Percentiles rank a stretch among this genome's conserved stretches.
These are phyloP conservation scores for Gleditsia sinensis DNA, from an alignment of 306 rosid species.

Conservation along the genomic window DNA sequence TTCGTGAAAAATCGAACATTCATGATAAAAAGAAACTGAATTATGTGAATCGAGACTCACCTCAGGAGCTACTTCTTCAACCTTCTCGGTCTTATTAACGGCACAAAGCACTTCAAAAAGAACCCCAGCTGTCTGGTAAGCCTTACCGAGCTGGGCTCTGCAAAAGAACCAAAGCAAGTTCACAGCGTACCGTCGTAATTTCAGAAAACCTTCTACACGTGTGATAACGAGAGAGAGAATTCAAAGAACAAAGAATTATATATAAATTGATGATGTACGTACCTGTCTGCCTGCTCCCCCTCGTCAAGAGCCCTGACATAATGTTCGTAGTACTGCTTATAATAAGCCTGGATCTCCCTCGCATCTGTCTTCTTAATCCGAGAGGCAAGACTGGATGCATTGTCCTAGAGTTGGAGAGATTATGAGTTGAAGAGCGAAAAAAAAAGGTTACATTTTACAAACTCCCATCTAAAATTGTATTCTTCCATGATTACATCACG, in stretches of 20 bases:
- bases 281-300: slow-evolving; percentile 95
- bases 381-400: slow-evolving; percentile 69
- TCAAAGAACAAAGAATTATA: not conserved
- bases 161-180: slow-evolving; percentile 22
- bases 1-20: slow-evolving; percentile 12
- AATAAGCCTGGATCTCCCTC: slow-evolving; percentile 88
- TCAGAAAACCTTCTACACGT: not conserved
- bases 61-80: slow-evolving; percentile 99
- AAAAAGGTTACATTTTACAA: not conserved
- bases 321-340: slow-evolving; percentile 89
- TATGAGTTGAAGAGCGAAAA: not conserved
- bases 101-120: slow-evolving; percentile 98
- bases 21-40: slow-evolving; percentile 26
- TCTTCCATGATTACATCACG: not conserved
- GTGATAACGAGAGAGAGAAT: not conserved
- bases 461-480: not conserved
- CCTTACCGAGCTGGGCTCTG: slow-evolving; percentile 97
- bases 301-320: slow-evolving; percentile 89
- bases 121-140: slow-evolving; percentile 91
- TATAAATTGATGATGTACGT: not conserved
- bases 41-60: slow-evolving; percentile 45
- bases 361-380: slow-evolving; percentile 91
- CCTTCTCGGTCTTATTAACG: slow-evolving; percentile 94
- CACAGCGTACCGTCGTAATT: not conserved
- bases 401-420: slow-evolving; percentile 59